Evolutionary conservation across 208 protist genomes (phyloP).

Genomic region (Trypanosomatidae sp.): DNA sequence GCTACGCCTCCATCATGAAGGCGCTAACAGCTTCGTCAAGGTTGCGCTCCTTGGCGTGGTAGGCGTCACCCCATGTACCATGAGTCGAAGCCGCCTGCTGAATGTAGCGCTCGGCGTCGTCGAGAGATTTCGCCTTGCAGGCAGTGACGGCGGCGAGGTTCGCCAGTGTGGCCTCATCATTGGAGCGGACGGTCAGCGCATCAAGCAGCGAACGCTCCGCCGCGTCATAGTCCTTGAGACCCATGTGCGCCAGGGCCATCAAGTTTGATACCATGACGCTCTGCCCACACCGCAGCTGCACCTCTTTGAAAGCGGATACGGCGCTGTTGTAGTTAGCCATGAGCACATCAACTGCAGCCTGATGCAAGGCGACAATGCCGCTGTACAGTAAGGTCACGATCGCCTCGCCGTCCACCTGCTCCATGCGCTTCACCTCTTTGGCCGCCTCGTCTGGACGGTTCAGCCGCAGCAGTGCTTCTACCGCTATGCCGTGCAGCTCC

Average conservation of each 20-base stretch:
- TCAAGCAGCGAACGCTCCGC: conserved; percentile 78
- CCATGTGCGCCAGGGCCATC: conserved; percentile 73
- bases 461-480: conserved; percentile 71
- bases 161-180: conserved; percentile 70
- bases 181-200: conserved; percentile 60
- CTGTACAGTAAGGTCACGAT: conserved; percentile 67
- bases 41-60: conserved; percentile 22
- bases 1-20: conserved; percentile 31
- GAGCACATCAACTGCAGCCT: conserved; percentile 36
- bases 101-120: conserved; percentile 59
- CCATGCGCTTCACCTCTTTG: conserved; percentile 73
- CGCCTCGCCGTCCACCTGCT: conserved; percentile 82
- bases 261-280: conserved; percentile 79
- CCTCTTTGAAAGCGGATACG: conserved; percentile 73
- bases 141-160: conserved; percentile 76
- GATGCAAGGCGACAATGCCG: conserved; percentile 62
- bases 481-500: conserved; percentile 63
- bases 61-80: conserved; percentile 44
- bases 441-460: conserved; percentile 76
- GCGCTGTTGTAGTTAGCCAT: conserved; percentile 40
- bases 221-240: conserved; percentile 52
- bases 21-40: conserved; percentile 57
- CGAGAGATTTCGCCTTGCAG: conserved; percentile 49
- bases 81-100: conserved; percentile 37
- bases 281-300: conserved; percentile 64